Conservation (phyloP, 202 grass and related monocot genomes). For the Cymbopogon flexuosus region DNA sequence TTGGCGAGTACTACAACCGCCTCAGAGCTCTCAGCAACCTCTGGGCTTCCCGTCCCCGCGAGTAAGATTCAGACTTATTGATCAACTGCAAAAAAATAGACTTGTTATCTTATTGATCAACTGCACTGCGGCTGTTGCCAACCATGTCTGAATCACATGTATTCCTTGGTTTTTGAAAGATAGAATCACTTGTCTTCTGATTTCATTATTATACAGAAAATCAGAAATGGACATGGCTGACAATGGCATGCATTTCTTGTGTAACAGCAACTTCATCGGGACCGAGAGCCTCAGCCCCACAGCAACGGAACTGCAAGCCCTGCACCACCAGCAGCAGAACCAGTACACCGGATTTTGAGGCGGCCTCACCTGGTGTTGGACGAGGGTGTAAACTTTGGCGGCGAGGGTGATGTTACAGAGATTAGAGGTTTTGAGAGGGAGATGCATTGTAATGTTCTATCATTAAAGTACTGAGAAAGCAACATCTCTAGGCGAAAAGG, state of each 20-base stretch:
- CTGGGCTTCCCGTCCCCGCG: slow-evolving; percentile 71
- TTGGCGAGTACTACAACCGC: slow-evolving; percentile 79
- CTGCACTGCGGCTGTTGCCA: not conserved
- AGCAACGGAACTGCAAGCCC: slow-evolving; percentile 54
- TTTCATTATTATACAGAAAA: not conserved
- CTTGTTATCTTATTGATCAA: not conserved
- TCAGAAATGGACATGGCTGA: slow-evolving; percentile 20
- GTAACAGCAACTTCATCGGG: slow-evolving; percentile 59
- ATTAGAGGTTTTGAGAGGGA: slow-evolving; percentile 19
- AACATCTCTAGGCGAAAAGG: slow-evolving; percentile 41
- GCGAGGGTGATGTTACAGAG: slow-evolving; percentile 29
- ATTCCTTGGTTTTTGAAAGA: not conserved
- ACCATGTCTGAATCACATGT: not conserved
- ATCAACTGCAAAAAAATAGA: not conserved
- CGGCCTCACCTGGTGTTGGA: slow-evolving; percentile 4
- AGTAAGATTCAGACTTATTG: slow-evolving; percentile 50
- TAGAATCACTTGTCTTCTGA: not conserved
- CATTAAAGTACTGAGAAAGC: slow-evolving; percentile 53
- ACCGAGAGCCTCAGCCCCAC: slow-evolving; percentile 60
- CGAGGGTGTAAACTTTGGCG: slow-evolving; percentile 28
- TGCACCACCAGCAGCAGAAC: slow-evolving; percentile 63
- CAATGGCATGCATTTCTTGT: slow-evolving; percentile 17
- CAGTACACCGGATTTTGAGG: slow-evolving; percentile 64
- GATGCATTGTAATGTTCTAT: slow-evolving; percentile 48
- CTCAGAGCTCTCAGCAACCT: slow-evolving; percentile 83